Percentiles rank a stretch among this genome's conserved stretches.
Conservation (phyloP, 1,284 basidiomycete species). For the Exobasidium cylindrosporum region DNA sequence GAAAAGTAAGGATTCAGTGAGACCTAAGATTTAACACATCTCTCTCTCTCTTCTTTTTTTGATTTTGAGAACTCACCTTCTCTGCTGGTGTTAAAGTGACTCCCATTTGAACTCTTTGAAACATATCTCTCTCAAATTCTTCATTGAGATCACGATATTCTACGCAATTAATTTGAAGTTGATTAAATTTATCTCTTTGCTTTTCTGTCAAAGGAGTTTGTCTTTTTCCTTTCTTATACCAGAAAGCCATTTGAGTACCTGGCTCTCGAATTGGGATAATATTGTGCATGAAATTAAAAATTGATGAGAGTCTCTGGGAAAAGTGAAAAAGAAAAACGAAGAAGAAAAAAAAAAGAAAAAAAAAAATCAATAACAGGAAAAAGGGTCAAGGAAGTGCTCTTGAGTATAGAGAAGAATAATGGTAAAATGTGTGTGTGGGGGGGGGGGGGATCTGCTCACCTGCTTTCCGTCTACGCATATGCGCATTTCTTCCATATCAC, state of each 20-base stretch:
- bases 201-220: not conserved
- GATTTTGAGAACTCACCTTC: constrained; percentile 29
- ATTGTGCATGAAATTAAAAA: constrained; percentile 31
- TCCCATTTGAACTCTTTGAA: constrained; percentile 41
- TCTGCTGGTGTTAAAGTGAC: constrained; percentile 37
- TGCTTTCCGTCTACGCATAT: constrained; percentile 43
- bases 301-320: constrained; percentile 37
- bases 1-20: no score
- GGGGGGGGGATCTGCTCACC: no score
- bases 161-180: constrained; percentile 29
- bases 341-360: no score
- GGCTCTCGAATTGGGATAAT: constrained; percentile 24
- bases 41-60: no score
- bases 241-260: constrained; percentile 20
- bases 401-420: no score
- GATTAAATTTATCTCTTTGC: not conserved
- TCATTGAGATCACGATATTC: constrained; percentile 32
- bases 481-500: constrained; percentile 16
- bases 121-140: constrained; percentile 37
- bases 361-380: no score
- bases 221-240: no score
- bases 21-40: no score
- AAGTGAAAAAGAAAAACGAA: no score
- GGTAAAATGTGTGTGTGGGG: no score
- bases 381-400: no score